Evolutionary conservation across 176 grass and related monocot genomes (phyloP), one percentile per base, ranked within the genome.

Genomic region (Carex parvula): DNA sequence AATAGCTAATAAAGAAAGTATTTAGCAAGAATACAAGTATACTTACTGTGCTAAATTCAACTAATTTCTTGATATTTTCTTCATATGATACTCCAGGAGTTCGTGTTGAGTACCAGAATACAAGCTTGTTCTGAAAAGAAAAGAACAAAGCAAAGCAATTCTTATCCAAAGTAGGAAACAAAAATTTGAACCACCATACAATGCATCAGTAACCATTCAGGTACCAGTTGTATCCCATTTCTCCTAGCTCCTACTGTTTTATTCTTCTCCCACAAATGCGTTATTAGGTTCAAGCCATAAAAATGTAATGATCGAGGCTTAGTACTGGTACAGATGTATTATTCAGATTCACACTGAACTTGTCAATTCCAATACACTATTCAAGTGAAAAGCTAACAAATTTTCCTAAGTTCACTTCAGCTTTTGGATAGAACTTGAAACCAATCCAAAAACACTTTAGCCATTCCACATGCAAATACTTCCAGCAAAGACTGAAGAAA

Each of bases 51-150:
- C 90, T 92, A 66, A 99, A 95, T 61, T 99, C 97, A 15, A 89
- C 81, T 72, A 96, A 92, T 88, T 90, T 99, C 84, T 89, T 99
- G 86, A 99, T 92, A 86, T 96, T 99, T 58, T 99, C 97, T 79
- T 99, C 93, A 67, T 99, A 99, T 32, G 97, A 87, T 33, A 94
- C 60, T 60, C 93, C 97, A 89, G 91, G 89, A 15, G 93, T 92
- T 78, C 93, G 91, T 54, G 90, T 85, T 1, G 97, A 92, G 84
- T 94, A 96, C 97, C 97, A 99, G 83, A 96, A 91, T 42, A 89
- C 89, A 84, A 96, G 88, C 81, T 95, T 99, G 78, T 89, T 85
- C 97, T 99, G 90, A 41, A 8, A 56, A 32, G 46, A 64, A 63
- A 32, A 8, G 20, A 20, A 44, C 55, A 63, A 83, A 18, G 15